phyloP scores from a whole-genome alignment of 768 basidiomycete genomes.

The Amanita phalloides region DNA sequence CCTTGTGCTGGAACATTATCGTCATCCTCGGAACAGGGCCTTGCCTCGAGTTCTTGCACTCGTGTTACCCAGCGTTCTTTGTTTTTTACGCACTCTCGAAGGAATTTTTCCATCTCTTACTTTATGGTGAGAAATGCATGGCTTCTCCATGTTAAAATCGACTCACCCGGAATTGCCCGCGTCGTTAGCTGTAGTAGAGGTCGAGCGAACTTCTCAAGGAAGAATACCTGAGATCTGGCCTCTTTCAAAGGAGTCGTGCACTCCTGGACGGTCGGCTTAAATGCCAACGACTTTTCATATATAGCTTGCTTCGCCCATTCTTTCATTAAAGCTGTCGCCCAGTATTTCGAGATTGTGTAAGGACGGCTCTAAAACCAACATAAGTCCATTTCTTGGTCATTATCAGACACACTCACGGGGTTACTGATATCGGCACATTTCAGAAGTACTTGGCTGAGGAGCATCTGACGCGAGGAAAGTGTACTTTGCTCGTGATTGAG shows the following conservation, averaged over 20 bases:
- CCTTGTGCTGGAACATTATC: background rate
- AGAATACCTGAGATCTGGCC: constrained; percentile 80
- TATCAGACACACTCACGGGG: constrained; percentile 51
- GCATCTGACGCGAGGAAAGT: constrained; percentile 41
- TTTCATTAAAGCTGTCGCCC: constrained; percentile 79
- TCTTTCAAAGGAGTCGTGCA: constrained; percentile 42
- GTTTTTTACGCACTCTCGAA: constrained; percentile 59
- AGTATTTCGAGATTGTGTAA: constrained; percentile 82
- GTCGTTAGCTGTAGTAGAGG: constrained; percentile 76
- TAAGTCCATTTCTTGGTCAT: background rate
- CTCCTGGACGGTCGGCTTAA: constrained; percentile 50
- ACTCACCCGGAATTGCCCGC: constrained; percentile 61
- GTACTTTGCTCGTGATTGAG: constrained; percentile 29
- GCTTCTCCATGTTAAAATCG: background rate
- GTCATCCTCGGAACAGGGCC: background rate
- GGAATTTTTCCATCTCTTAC: constrained; percentile 59
- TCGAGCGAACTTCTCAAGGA: constrained; percentile 72
- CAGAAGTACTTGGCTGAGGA: constrained; percentile 84
- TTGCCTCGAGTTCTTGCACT: constrained; percentile 4
- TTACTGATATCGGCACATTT: constrained; percentile 99
- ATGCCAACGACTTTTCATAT: constrained; percentile 70
- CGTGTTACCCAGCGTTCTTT: constrained; percentile 52
- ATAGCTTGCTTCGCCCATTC: constrained; percentile 89
- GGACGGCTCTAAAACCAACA: constrained; percentile 64
- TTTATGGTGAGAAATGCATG: background rate